Base-by-base conservation (phyloP, 257 asterid species). In the Coffea canephora region DNA sequence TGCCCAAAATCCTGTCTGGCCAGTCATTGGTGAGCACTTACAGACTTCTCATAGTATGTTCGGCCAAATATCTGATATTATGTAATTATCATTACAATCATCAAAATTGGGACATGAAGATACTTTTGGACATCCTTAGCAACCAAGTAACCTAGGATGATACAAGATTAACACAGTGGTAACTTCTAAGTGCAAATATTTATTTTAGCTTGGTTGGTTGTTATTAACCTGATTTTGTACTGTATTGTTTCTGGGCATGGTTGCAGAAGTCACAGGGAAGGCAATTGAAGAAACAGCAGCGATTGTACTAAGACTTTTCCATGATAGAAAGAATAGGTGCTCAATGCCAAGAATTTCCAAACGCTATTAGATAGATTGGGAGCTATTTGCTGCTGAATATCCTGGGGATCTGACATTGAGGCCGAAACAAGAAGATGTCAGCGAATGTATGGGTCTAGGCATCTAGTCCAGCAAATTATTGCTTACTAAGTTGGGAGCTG, bases 241-340 rank as follows among this genome's bases (percentile, higher is more conserved):
- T 21, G 70, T 15, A 48, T 74, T 74, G 64, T 2, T 64, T 34
- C n/a, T 85, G 84, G 81, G 39, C 73, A 77, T 84, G 84, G 52
- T 82, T 84, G 88, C 98, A 95, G 99, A 93, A 87, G 98, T 93
- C 75, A 87, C 97, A 1, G 94, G 95, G 31, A 95, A 87, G 86
- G 99, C 99, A 31, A 89, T 93, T n/a, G 99, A 95, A 85, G 99
- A 95, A 88, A 93, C 99, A 8, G 99, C 97, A 16, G 98, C 98
- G 39, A 81, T 95, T 69, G 86, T 95, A n/a, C 87, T 95, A 80
- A 85, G 96, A 69, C 95, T 93, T 59, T 91, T 87, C 86, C 97
- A 95, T 61, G 99, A 95, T 82, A 82, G 98, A 66, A 93, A 93
- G 83, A 92, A 91, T 80, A 89, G 87, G 86, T 95, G 99, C 88